A percentile compares a stretch with the other conserved stretches of the same genome.
phyloP scores from a whole-genome alignment of 2,329 filamentous ascomycete genomes.

The Seiridium unicorne region DNA sequence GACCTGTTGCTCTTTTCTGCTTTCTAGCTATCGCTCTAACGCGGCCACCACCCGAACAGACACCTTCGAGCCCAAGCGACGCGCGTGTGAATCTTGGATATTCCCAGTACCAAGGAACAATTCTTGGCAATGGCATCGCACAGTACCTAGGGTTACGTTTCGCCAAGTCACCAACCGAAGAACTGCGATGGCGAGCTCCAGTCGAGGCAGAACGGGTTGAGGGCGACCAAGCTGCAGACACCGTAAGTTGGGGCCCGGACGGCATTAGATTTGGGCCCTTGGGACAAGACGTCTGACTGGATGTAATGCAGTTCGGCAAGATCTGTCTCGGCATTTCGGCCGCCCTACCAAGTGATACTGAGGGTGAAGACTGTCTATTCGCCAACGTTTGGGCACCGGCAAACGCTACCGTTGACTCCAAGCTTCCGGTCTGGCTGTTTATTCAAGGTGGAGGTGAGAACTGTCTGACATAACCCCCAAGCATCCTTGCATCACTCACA shows the following conservation, averaged over 20 bases:
- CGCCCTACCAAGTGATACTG: constrained; percentile 24
- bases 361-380: constrained; percentile 42
- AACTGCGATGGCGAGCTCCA: constrained; percentile 51
- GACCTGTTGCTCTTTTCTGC: too few species aligned
- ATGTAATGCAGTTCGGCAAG: constrained; percentile 36
- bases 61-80: constrained; percentile 8
- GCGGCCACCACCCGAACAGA: not conserved
- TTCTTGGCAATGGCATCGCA: constrained; percentile 36
- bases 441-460: constrained; percentile 34
- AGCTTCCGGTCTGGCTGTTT: constrained; percentile 53
- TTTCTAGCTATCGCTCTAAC: too few species aligned
- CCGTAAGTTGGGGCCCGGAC: constrained; percentile 23
- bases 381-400: constrained; percentile 43
- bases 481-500: not conserved
- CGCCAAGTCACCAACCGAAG: constrained; percentile 47
- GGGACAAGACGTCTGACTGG: not conserved
- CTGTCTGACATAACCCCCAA: not conserved
- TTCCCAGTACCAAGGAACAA: constrained; percentile 39
- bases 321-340: constrained; percentile 40
- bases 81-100: constrained; percentile 40
- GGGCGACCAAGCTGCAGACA: constrained; percentile 32
- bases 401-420: constrained; percentile 35
- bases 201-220: constrained; percentile 35
- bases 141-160: constrained; percentile 50
- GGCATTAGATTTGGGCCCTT: not conserved